Percentiles rank a stretch among this genome's conserved stretches.
These are phyloP conservation scores for Galium porrigens DNA, from an alignment of 305 asterid genomes.

Conservation along the genomic window DNA sequence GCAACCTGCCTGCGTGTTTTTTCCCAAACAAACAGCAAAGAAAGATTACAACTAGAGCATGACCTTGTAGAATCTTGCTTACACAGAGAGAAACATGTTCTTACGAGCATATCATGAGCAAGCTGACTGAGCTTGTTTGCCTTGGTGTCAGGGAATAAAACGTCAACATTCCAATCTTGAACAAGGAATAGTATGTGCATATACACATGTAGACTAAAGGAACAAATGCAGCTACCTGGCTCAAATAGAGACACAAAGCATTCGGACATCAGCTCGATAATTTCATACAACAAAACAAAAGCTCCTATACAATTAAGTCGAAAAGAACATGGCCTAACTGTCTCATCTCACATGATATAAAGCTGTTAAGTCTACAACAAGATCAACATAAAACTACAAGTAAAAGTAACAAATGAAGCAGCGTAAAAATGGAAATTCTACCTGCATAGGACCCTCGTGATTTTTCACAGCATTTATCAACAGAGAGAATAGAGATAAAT, in stretches of 20 bases:
- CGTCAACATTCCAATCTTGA: conserved; percentile 66
- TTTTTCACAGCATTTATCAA: conserved; percentile 32
- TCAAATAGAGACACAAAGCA: not conserved
- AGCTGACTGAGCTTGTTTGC: conserved; percentile 71
- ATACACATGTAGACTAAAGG: conserved; percentile 69
- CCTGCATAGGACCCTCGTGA: conserved; percentile 57
- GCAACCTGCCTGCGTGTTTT: conserved; percentile 52
- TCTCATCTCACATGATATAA: not conserved
- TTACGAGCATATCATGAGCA: conserved; percentile 86
- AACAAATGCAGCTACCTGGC: conserved; percentile 47
- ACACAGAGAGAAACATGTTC: conserved; percentile 10
- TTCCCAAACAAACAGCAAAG: not conserved
- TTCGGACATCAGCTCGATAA: not conserved
- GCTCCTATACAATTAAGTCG: too few relatives aligned
- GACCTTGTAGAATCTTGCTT: not conserved
- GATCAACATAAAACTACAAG: not conserved
- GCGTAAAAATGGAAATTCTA: conserved; percentile 16
- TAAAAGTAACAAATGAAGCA: not conserved
- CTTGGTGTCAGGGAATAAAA: conserved; percentile 56
- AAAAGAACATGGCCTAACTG: not conserved
- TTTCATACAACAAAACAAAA: too few relatives aligned
- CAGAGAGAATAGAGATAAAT: conserved; percentile 62
- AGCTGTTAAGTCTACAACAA: too few relatives aligned
- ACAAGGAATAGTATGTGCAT: conserved; percentile 62
- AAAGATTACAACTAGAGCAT: conserved; percentile 1